A percentile compares a stretch with the other conserved stretches of the same genome.
These are phyloP conservation scores for Coniochaeta pulveracea DNA, from an alignment of 2,329 filamentous ascomycete species.

Conservation along the genomic window DNA sequence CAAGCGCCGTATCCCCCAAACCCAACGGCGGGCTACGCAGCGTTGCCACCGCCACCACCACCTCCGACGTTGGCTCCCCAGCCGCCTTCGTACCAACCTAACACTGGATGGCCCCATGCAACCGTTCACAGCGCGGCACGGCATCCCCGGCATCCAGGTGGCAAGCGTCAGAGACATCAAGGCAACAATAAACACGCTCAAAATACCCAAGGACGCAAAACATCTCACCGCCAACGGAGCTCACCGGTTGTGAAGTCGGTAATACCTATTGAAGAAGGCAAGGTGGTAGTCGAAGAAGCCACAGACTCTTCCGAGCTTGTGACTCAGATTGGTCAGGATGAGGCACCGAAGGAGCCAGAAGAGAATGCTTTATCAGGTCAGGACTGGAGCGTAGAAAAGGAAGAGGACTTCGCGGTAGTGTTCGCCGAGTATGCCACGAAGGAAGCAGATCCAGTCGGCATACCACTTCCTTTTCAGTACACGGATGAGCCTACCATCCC, in stretches of 20 bases:
- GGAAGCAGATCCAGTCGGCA: constrained; percentile 34
- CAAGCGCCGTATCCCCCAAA: constrained; percentile 9
- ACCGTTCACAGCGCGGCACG: neutral
- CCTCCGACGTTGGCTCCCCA: constrained; percentile 8
- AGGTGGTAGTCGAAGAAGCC: too few species aligned
- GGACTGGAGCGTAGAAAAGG: constrained; percentile 17
- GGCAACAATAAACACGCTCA: constrained; percentile 8
- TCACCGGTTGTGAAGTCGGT: constrained; percentile 1
- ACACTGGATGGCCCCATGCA: constrained; percentile 9
- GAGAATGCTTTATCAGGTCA: too few species aligned
- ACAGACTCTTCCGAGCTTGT: neutral
- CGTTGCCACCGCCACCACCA: constrained; percentile 8
- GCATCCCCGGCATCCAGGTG: constrained; percentile 6
- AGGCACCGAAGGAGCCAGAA: constrained; percentile 6
- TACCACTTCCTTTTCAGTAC: constrained; percentile 29
- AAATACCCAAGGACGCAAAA: constrained; percentile 3
- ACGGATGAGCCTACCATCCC: constrained; percentile 33
- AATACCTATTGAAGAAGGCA: neutral
- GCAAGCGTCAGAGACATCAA: constrained; percentile 9
- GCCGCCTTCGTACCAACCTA: constrained; percentile 9
- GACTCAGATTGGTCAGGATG: too few species aligned
- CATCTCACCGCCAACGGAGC: neutral
- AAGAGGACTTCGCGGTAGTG: constrained; percentile 26
- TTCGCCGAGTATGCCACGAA: constrained; percentile 24
- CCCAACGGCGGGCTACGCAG: constrained; percentile 4